Base-by-base conservation (phyloP, 306 rosid species). In the Prunus mira region DNA sequence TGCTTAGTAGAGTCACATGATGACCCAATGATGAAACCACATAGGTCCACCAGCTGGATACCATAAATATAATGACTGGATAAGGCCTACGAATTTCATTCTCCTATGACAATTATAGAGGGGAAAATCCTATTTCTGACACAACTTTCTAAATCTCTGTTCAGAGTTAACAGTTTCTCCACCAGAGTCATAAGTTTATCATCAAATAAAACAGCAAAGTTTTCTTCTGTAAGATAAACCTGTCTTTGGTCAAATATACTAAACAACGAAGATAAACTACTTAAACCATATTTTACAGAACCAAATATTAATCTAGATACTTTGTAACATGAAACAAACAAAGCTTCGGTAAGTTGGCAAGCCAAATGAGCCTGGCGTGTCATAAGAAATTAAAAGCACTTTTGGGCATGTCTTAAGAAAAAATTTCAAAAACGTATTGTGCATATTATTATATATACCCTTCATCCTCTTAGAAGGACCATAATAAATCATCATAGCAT, bases 161-260 rank as follows among this genome's bases (percentile, higher is more conserved):
- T 86, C 74, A 89, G 88, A 71, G 84, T 76, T 90, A 89, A 83
- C 76, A 92, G 87, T 75, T 88, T 90, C 81, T 85, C 80, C 88
- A 86, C 91, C 84, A 90, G 74, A 76, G 77, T 75, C 90, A 87
- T 90, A 89, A 88, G 88, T 86, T 95, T 92, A 63, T 81, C 73
- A 76, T 92, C 91, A 64, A 84, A 95, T 81, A 95, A 75, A 24
- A 81, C 79, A 79, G 75, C 91, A 73, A 27, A 27, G 28, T 27
- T 27, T 27, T 27, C 28, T 27, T 27, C 28, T 27, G 28, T 27
- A 27, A 27, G 28, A 27, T 27, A 27, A 27, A 71, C 71, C 34
- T 25, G 30, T 63, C 30, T 30, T 79, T 61, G 67, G 81, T 81
- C 80, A 85, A 58, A 73, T 65, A 46, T 50, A 70, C 72, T 67